Conservation (phyloP, 1,139 yeast genomes). For the Pichia sp. region DNA sequence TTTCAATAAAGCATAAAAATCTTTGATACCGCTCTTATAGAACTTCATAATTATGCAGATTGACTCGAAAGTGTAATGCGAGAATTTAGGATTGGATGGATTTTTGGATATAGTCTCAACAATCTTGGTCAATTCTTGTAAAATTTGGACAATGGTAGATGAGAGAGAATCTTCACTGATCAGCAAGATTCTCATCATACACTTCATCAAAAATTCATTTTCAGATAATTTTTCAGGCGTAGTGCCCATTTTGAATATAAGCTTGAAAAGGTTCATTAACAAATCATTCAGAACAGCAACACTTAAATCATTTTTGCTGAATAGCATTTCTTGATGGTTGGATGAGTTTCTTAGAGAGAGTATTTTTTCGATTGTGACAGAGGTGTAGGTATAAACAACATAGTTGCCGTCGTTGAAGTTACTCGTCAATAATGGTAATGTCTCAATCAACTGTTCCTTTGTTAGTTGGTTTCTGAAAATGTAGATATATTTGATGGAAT, state of each 20-base stretch:
- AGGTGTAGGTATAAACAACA: constrained; percentile 89
- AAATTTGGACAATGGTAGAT: constrained; percentile 42
- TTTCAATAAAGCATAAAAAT: constrained; percentile 52
- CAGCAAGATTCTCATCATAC: constrained; percentile 77
- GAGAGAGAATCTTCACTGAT: constrained; percentile 63
- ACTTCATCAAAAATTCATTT: constrained; percentile 87
- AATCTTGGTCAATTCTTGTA: constrained; percentile 65
- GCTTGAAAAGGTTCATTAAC: constrained; percentile 58
- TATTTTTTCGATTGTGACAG: constrained; percentile 87
- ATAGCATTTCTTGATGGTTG: constrained; percentile 48
- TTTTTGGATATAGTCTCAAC: constrained; percentile 71
- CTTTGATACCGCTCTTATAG: constrained; percentile 36
- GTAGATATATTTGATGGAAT: constrained; percentile 86
- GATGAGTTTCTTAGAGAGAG: constrained; percentile 60
- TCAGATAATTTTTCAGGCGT: constrained; percentile 92
- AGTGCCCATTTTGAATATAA: constrained; percentile 54
- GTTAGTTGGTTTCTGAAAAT: constrained; percentile 90
- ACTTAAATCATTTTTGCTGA: constrained; percentile 65
- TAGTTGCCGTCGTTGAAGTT: constrained; percentile 64
- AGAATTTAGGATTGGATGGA: constrained; percentile 92
- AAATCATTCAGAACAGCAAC: constrained; percentile 50
- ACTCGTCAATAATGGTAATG: constrained; percentile 73
- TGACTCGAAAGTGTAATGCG: constrained; percentile 87
- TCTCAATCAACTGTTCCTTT: constrained; percentile 71
- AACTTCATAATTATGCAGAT: constrained; percentile 70